Percentiles rank a stretch among this genome's conserved stretches.
Evolutionary conservation across 208 protist genomes (phyloP).

Genomic region (Pavlovales sp.): DNA sequence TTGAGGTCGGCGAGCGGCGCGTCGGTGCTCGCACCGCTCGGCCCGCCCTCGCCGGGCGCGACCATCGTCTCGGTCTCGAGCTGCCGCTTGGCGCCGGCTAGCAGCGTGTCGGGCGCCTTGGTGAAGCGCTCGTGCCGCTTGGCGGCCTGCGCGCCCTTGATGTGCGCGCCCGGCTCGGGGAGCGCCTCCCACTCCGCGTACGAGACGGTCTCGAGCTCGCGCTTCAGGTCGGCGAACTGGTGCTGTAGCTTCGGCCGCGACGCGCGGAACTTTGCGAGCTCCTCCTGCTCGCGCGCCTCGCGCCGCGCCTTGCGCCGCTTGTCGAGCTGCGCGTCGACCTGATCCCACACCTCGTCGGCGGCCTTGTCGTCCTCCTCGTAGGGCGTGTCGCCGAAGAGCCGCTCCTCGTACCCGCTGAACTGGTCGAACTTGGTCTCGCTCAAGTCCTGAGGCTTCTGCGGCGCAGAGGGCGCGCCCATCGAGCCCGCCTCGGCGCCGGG

Average conservation of each 20-base stretch:
- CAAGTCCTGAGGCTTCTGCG: slow-evolving; percentile 22
- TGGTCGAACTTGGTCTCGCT: slow-evolving; percentile 71
- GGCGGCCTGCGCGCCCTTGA: slow-evolving; percentile 48
- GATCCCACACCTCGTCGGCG: slow-evolving; percentile 69
- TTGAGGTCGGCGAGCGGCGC: slow-evolving; percentile 67
- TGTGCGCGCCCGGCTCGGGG: slow-evolving; percentile 66
- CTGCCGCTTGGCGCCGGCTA: background rate
- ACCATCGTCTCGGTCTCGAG: slow-evolving; percentile 28
- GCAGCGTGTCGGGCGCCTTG: slow-evolving; percentile 57
- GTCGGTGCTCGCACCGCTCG: background rate
- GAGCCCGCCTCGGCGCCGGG: background rate
- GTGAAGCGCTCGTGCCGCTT: slow-evolving; percentile 47
- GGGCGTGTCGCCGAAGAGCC: slow-evolving; percentile 55
- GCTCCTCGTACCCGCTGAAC: slow-evolving; percentile 58
- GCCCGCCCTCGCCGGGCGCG: background rate
- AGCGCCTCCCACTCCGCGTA: slow-evolving; percentile 67
- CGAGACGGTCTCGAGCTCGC: slow-evolving; percentile 42
- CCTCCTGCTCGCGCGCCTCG: slow-evolving; percentile 59
- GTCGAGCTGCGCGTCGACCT: slow-evolving; percentile 68
- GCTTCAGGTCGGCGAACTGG: slow-evolving; percentile 76
- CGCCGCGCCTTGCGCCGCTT: slow-evolving; percentile 63
- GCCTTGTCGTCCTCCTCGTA: slow-evolving; percentile 79
- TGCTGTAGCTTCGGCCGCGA: slow-evolving; percentile 72
- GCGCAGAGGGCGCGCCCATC: background rate
- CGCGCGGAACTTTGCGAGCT: slow-evolving; percentile 55